Evolutionary conservation across 345 rosid genomes (phyloP), one percentile per base, ranked within the genome.

Genomic region (Gossypium anomalum): DNA sequence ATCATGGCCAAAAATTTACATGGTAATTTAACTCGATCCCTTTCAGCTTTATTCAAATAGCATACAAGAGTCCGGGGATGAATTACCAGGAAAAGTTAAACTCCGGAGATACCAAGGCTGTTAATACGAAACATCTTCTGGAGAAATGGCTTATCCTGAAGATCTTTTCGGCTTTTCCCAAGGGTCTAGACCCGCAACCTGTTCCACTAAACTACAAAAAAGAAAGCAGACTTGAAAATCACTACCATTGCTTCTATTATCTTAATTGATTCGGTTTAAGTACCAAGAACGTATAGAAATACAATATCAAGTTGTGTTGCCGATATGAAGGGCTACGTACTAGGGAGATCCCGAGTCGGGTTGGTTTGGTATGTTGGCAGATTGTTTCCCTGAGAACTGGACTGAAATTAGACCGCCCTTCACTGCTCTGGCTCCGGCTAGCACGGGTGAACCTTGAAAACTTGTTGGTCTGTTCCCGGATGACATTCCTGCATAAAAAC

Each of bases 401-500:
- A 85, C 88, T 9, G 97, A 81, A 74, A 84, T 84, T 67, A 88
- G 82, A 79, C 77, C 84, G 34, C 68, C 80, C 48, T 83, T 86
- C 7, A 73, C 75, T 2, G 81, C 76, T 79, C 85, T 81, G 23
- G 83, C 80, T 79, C 86, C 82, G 20, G 82, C 80, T 55, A 90
- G 82, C 66, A 83, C 57, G 0, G 87, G 89, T 51, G 95, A 81
- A 48, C 82, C 85, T 69, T 81, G 65, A 56, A 79, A 78, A 81
- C 77, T 84, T 79, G 51, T 44, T 2, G 78, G 14, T 22, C 80
- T 48, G 67, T 61, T 68, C 67, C 84, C 80, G 9, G 97, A 88
- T 55, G 91, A 83, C 84, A 90, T 82, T 75, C 93, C 99, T 93
- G 91, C 81, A 80, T 64, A 67, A 51, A 38, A 19, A 57, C 38